phyloP scores from a whole-genome alignment of 179 eudicot genomes.

The Kewa caespitosa region DNA sequence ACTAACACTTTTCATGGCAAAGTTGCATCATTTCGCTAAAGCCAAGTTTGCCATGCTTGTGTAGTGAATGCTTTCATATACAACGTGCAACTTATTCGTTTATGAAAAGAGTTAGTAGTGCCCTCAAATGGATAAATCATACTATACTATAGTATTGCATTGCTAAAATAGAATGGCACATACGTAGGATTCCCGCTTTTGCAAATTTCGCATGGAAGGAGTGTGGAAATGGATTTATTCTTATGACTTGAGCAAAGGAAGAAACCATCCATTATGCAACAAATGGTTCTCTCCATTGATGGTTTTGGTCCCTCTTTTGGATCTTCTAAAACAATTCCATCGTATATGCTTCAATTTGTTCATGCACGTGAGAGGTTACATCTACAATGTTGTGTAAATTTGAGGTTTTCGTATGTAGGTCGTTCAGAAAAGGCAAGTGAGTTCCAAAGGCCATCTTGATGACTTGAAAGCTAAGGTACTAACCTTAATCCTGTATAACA shows the following conservation, averaged over 20 bases:
- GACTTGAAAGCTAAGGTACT: slow-evolving; percentile 32
- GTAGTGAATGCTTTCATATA: no score
- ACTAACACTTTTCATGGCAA: no score
- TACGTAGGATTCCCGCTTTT: not conserved
- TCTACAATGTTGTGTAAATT: not conserved
- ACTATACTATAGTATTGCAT: no score
- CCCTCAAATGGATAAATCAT: no score
- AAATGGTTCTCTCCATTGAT: not conserved
- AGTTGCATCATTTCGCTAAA: no score
- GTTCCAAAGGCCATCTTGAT: slow-evolving; percentile 26
- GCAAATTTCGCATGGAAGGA: not conserved
- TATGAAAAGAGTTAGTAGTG: no score
- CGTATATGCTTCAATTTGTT: no score
- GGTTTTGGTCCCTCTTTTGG: not conserved
- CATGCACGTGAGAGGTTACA: no score
- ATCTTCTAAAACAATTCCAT: not conserved
- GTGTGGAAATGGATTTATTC: not conserved
- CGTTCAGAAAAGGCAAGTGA: slow-evolving; percentile 32
- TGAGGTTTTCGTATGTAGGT: slow-evolving; percentile 16
- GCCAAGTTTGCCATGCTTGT: no score
- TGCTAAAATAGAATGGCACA: not conserved
- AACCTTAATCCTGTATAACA: not conserved
- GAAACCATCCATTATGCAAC: not conserved
- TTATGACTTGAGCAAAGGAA: not conserved
- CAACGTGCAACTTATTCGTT: no score